Evolutionary conservation across 2,329 filamentous ascomycete genomes (phyloP).

Genomic region (Cladophialophora carrionii): DNA sequence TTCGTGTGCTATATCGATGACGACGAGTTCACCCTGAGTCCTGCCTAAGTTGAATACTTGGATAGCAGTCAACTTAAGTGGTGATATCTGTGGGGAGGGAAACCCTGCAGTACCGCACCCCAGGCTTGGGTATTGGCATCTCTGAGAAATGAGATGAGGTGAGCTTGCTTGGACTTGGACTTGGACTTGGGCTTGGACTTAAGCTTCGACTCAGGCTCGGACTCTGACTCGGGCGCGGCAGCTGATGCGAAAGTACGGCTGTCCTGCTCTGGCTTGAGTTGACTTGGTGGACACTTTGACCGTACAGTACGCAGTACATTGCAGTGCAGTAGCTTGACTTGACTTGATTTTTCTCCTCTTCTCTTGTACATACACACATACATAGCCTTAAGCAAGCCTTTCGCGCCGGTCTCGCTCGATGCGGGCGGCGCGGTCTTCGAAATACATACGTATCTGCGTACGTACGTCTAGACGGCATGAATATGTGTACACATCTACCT

Average conservation of each 20-base stretch:
- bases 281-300: too few species aligned
- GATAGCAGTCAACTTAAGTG: background rate
- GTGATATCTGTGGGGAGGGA: too few species aligned
- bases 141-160: background rate
- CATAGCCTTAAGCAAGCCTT: too few species aligned
- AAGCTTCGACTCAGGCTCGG: background rate
- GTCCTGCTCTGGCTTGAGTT: background rate
- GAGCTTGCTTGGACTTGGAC: background rate
- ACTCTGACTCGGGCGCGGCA: background rate
- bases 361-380: too few species aligned
- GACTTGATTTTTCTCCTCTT: too few species aligned
- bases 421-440: too few species aligned
- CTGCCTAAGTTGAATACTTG: background rate
- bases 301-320: too few species aligned
- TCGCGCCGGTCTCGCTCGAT: too few species aligned
- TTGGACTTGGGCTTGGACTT: background rate
- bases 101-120: background rate
- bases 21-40: background rate
- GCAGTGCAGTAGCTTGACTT: too few species aligned
- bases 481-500: too few species aligned
- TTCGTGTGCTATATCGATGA: constrained; percentile 32
- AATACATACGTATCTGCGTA: too few species aligned
- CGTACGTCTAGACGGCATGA: too few species aligned
- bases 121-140: background rate
- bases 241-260: background rate